A percentile compares a stretch with the other conserved stretches of the same genome.
phyloP scores from a whole-genome alignment of 2,329 filamentous ascomycete species.

The Colletotrichum sp. region DNA sequence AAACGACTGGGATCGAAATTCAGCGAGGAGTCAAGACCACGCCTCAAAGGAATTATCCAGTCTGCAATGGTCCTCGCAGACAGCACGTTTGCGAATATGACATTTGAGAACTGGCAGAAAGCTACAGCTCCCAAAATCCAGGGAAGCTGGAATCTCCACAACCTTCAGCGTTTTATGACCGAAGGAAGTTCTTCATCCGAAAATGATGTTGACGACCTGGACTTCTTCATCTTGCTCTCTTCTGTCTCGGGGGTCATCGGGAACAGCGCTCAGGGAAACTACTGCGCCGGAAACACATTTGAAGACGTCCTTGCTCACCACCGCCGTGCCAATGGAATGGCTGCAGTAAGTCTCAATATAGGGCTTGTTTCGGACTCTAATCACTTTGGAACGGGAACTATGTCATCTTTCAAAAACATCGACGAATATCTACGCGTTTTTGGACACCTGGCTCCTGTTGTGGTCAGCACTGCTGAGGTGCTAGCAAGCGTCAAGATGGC shows the following conservation, averaged over 20 bases:
- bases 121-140: constrained; percentile 21
- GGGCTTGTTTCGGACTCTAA: constrained; percentile 21
- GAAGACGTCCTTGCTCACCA: constrained; percentile 21
- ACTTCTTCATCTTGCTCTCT: constrained; percentile 24
- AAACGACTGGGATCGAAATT: constrained; percentile 13
- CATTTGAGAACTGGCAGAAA: constrained; percentile 5
- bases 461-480: not conserved
- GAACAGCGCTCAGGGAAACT: constrained; percentile 21
- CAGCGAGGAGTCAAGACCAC: constrained; percentile 22
- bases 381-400: constrained; percentile 56
- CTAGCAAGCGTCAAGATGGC: not conserved
- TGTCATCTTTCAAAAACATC: constrained; percentile 51
- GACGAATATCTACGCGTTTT: constrained; percentile 46
- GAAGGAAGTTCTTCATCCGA: not conserved
- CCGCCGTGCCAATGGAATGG: not conserved
- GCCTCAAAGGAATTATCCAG: constrained; percentile 30
- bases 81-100: constrained; percentile 20
- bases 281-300: constrained; percentile 23
- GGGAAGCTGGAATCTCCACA: constrained; percentile 21
- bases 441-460: not conserved
- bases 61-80: constrained; percentile 33
- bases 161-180: not conserved
- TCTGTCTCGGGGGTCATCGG: constrained; percentile 23
- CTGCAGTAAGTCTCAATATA: not conserved
- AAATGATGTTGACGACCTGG: not conserved